Base-by-base conservation (phyloP, 257 asterid species). In the Eucommia ulmoides region DNA sequence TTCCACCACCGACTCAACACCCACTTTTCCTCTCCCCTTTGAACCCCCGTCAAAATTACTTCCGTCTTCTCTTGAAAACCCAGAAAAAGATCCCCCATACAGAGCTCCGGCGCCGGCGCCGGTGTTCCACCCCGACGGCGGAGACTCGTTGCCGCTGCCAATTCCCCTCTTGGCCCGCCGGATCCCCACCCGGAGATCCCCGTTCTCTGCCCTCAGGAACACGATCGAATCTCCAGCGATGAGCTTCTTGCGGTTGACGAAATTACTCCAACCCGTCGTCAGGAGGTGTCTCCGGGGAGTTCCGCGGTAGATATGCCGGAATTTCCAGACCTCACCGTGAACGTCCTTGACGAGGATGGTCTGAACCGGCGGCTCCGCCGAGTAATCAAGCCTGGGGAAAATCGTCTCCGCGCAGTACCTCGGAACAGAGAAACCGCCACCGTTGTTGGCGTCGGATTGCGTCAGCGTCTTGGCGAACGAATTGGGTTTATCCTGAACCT, bases 351-450 rank as follows among this genome's bases (percentile, higher is more conserved):
- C 74, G n/a, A 54, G 46, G n/a, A 68, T 60, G 8, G 62, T 63
- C 62, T 63, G 74, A 22, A 62, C 70, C 21, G 74, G 74, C 2
- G 70, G 70, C 25, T 68, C 74, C 22, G 66, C 66, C 1, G 60
- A 21, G 19, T 58, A 51, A 48, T 68, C 74, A 62, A 68, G 54
- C 19, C 45, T 38, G 0, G 70, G 66, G 23, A 68, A 68, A 9
- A 68, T 58, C 1, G 66, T 68, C 59, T 68, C 74, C 1, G 74
- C 74, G 50, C 74, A 63, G 21, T 63, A 68, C 60, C 70, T 54
- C 4, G 74, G 74, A 14, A 59, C 70, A 7, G 74, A 63, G 52
- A 68, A 68, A 1, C 74, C 74, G 35, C 74, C 74, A 44, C 74
- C 74, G 33, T 68, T 68, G 49, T 68, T 68, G 2, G 74, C 74